Base-by-base conservation (phyloP, 2,329 filamentous ascomycete species). In the Colletotrichum abscissum region DNA sequence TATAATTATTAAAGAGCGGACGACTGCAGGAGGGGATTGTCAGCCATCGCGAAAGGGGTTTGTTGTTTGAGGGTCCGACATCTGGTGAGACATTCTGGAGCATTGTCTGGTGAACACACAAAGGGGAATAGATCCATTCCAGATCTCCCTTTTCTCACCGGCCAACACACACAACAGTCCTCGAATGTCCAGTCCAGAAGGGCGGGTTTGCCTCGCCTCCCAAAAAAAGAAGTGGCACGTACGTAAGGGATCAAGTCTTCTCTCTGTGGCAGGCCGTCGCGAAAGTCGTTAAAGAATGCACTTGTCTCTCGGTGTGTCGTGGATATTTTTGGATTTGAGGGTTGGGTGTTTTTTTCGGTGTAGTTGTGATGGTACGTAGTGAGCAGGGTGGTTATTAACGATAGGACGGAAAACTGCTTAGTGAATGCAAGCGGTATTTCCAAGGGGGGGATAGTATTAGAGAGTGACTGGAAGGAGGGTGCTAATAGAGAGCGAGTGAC, bases 391-490 rank as follows among this genome's bases (percentile, higher is more conserved):
- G 42, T n/a, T 76, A 79, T 77, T 82, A 86, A 86, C 77, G 85
- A 87, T 78, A 77, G 85, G 84, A 86, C 83, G 81, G 84, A 77
- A 78, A 80, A 82, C 84, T 83, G 82, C 84, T 81, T 79, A 86
- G 84, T 81, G 85, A 86, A 80, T 85, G 84, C 55, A 85, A 85
- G 83, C 80, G 83, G 84, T 84, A 77, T 80, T 82, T 75, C 84
- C 78, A 75, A 77, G 73, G 55, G 68, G 60, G 73, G 57, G 73
- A 74, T 60, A 66, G 70, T 67, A 62, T 67, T 69, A 73, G 73
- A 63, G 76, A 79, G 76, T 77, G 78, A 77, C 77, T 73, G 66
- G 74, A 78, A 77, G 76, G 76, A 57, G 52, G 24, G 30, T 57
- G 16, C 33, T 64, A 56, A 70, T 71, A 73, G 62, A 76, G 73